Evolutionary conservation across 352 stramenopile genomes (phyloP), one percentile per base, ranked within the genome.

Genomic region (Phytophthora colocasiae): DNA sequence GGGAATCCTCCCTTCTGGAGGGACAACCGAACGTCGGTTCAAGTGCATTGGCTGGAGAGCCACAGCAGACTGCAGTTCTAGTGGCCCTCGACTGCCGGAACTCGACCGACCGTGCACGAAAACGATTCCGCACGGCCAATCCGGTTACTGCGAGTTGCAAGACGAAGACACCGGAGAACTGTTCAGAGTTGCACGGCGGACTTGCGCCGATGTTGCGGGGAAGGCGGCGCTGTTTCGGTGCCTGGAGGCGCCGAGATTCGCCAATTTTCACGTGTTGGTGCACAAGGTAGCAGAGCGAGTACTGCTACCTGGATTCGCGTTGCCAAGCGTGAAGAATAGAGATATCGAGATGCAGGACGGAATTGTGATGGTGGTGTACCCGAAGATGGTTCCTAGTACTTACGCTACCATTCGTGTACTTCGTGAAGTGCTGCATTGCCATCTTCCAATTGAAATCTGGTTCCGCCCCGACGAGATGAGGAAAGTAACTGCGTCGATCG

Each of bases 331-430:
- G 10, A 15, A 40, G 8, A 46, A 7, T 12, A 14, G 12, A 11
- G 43, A 63, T 6, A 3, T 11, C 32, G 3, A 51, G 34, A 19
- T 15, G 15, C 54, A 27, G 15, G 60, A 64, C n/a, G 78, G 76
- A 4, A 80, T 87, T 43, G 51, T 83, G 45, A 83, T 89, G 60
- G 74, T 86, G 14, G 66, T 83, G 19, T 85, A 87, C 43, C 79
- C 75, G 2, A 80, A 80, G 29, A 54, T 81, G 43, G 63, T 87
- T 1, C 52, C 73, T 8, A 75, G 74, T 29, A 56, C 62, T 1
- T 86, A 81, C 41, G 72, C 72, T 12, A 71, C 56, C 4, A 56
- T 86, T 4, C 71, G 70, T 10, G 62, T 58, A 7, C 45, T 89
- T 31, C 73, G 80, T 2, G 52, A 56, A 5, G 45, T 69, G 11